Evolutionary conservation across 345 rosid genomes (phyloP).

Genomic region (Populus ilicifolia): DNA sequence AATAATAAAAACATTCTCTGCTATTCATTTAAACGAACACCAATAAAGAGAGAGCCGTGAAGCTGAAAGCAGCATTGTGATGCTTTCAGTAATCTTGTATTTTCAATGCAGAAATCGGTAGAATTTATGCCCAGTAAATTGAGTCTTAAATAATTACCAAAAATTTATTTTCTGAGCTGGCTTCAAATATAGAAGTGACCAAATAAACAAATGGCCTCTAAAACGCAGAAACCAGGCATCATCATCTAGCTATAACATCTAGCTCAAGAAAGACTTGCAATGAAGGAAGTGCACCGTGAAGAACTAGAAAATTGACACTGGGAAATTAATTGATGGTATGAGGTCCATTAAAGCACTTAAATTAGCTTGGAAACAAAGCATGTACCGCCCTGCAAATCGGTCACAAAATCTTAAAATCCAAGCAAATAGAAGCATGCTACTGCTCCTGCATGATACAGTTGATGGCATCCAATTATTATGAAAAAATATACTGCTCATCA

Average conservation of each 20-base stretch:
- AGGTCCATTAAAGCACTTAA: neutral
- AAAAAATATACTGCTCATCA: neutral
- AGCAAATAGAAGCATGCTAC: neutral
- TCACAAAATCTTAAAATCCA: neutral
- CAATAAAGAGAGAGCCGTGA: no score
- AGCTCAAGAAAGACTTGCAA: neutral
- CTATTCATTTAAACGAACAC: no score
- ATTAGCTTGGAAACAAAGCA: constrained; percentile 6
- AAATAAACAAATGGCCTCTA: no score
- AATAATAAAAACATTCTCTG: no score
- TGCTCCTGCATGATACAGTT: neutral
- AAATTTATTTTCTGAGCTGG: no score
- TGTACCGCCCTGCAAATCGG: neutral
- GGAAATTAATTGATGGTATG: neutral
- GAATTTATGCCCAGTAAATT: no score
- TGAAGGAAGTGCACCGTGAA: neutral
- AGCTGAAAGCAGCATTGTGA: no score
- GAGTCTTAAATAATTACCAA: no score
- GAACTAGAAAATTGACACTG: neutral
- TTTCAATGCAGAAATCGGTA: no score
- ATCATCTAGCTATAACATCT: neutral
- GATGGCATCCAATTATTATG: neutral
- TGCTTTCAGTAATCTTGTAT: no score
- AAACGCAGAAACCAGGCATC: neutral
- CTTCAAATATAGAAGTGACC: no score